Conservation (phyloP, 208 protist genomes). For the Trypanosoma theileri region DNA sequence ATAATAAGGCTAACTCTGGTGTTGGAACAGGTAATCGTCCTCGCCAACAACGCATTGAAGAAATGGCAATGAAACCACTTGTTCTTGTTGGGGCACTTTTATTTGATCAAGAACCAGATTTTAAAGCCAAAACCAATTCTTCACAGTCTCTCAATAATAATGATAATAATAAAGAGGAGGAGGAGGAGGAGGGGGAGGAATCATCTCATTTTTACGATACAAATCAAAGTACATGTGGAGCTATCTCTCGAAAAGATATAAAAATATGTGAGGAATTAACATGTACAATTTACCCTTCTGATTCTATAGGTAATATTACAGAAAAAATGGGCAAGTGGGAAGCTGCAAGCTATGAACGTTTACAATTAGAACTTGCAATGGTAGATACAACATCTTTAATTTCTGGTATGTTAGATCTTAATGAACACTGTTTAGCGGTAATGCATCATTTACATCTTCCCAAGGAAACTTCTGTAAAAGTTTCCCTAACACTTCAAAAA, state of each 20-base stretch:
- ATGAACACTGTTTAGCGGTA: slow-evolving; percentile 36
- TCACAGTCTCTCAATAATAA: slow-evolving; percentile 4
- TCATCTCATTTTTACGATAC: too few species aligned
- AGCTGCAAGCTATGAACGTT: slow-evolving; percentile 70
- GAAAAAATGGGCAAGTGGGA: slow-evolving; percentile 75
- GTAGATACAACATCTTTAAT: slow-evolving; percentile 59
- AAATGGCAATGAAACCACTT: slow-evolving; percentile 88
- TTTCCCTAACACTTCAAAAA: slow-evolving; percentile 66
- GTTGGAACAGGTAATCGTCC: slow-evolving; percentile 61
- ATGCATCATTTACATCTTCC: slow-evolving; percentile 56
- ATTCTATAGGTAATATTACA: slow-evolving; percentile 73
- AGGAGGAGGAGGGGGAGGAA: not conserved
- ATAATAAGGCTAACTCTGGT: slow-evolving; percentile 42
- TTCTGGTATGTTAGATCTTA: slow-evolving; percentile 55
- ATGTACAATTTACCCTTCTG: slow-evolving; percentile 66
- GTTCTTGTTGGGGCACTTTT: slow-evolving; percentile 80
- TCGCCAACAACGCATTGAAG: slow-evolving; percentile 69
- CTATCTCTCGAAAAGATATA: slow-evolving; percentile 44
- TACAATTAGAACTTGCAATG: slow-evolving; percentile 82
- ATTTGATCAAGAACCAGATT: slow-evolving; percentile 38
- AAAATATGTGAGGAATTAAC: slow-evolving; percentile 61
- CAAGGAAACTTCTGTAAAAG: slow-evolving; percentile 29
- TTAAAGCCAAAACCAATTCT: not conserved
- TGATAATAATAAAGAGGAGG: not conserved
- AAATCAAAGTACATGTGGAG: slow-evolving; percentile 61